Base-by-base conservation (phyloP, 345 rosid genomes). In the Litchi chinensis region DNA sequence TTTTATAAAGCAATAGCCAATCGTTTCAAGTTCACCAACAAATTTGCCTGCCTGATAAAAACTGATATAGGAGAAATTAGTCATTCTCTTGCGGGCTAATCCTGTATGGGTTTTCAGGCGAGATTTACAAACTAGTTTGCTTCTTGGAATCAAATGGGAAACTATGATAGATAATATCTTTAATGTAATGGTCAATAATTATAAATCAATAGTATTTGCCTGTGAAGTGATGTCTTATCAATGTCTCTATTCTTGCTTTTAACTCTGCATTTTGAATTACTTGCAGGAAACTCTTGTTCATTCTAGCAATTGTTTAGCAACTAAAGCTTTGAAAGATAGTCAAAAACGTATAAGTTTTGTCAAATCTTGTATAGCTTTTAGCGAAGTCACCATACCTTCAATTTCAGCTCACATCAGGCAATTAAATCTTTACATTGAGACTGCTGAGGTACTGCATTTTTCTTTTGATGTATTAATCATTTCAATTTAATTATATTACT, bases 361-460 rank as follows among this genome's bases (percentile, higher is more conserved):
- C 75, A 95, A 86, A 87, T 91, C 98, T 71, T 95, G 98, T 83
- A 76, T 95, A 70, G 93, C 98, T 22, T 95, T 92, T 81, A 90
- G 88, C 70, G 98, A 93, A 88, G 97, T 89, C 43, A 95, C 98
- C 54, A 87, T 93, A 85, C 98, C 97, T 78, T 88, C 93, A 73
- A 83, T 93, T 86, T 80, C 86, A 70, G 66, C 85, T 71, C 85
- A 80, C 37, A 77, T 86, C 10, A 87, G 83, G 85, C 92, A 90
- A 68, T 78, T 93, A 73, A 88, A 93, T 86, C 93, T 95, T 40
- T 95, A 95, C 85, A 80, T 93, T 9, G 97, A 91, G 83, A 95
- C 97, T 52, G 91, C 97, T 69, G 98, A 95, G 98, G 98, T 95
- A 77, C 67, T 39, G 70, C 71, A 78, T 74, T 81, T 62, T 66